Conservation (phyloP, 1,284 basidiomycete species). For the Marasmius tenuissimus region DNA sequence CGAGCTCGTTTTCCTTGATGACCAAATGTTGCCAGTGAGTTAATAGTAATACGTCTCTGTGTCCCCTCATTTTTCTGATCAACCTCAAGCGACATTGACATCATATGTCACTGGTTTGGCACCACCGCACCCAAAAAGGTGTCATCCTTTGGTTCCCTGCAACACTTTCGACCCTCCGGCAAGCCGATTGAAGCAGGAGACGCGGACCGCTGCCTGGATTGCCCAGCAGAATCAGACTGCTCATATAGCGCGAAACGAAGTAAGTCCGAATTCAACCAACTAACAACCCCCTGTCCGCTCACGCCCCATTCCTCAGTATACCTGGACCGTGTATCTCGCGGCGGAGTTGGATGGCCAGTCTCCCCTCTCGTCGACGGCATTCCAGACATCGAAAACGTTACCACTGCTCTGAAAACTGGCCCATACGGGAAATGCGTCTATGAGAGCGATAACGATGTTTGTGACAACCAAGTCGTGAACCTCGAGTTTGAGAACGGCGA, state of each 20-base stretch:
- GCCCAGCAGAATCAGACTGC: conserved; percentile 69
- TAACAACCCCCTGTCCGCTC: conserved; percentile 4
- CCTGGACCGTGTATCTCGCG: conserved; percentile 60
- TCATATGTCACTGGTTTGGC: conserved; percentile 76
- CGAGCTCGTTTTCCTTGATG: conserved; percentile 80
- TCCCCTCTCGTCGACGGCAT: conserved; percentile 71
- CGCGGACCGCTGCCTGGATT: conserved; percentile 73
- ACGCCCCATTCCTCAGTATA: conserved; percentile 53
- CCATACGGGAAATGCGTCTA: conserved; percentile 86
- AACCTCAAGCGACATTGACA: conserved; percentile 70
- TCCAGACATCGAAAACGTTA: conserved; percentile 78
- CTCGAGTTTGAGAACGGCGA: conserved; percentile 76
- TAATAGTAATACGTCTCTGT: background rate
- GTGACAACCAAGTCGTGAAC: conserved; percentile 83
- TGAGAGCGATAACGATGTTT: conserved; percentile 79
- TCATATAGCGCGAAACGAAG: conserved; percentile 85
- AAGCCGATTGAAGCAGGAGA: conserved; percentile 71
- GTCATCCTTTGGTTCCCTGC: conserved; percentile 82
- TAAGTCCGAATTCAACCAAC: conserved; percentile 31
- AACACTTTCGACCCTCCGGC: conserved; percentile 71
- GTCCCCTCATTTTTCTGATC: background rate
- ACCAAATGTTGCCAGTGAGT: conserved; percentile 86
- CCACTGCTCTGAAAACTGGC: conserved; percentile 57
- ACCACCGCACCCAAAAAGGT: conserved; percentile 64
- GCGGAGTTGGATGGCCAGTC: conserved; percentile 63